phyloP scores from a whole-genome alignment of 176 grass and related monocot genomes.

The Carex myosuroides region DNA sequence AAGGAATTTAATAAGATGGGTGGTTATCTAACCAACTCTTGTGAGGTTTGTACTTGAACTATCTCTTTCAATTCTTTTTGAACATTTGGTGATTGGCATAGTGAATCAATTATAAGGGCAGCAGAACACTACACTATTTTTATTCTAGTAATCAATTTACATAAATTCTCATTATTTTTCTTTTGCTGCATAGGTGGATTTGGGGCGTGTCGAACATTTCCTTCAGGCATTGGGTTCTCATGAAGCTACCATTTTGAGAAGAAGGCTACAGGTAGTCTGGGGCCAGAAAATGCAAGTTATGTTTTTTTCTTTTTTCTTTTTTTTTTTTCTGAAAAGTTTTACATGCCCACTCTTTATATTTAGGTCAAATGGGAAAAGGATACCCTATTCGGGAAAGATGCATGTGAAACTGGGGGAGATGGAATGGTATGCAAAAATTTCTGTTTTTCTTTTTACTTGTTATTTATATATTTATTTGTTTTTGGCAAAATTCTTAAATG shows the following conservation, averaged over 20 bases:
- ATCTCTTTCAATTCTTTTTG: conserved; percentile 13
- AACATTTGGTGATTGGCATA: not conserved
- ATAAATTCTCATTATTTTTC: not conserved
- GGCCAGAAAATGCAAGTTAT: not conserved
- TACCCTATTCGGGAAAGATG: not conserved
- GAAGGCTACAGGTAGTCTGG: conserved; percentile 18
- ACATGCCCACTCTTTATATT: conserved; percentile 2
- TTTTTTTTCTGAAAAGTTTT: not conserved
- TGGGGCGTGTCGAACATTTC: conserved; percentile 35
- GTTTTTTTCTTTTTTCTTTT: not conserved
- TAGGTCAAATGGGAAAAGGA: conserved; percentile 2
- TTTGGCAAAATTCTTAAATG: not conserved
- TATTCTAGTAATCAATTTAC: conserved; percentile 14
- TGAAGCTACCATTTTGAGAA: conserved; percentile 31
- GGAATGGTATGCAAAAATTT: conserved; percentile 2
- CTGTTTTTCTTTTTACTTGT: not conserved
- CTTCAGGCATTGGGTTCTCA: conserved; percentile 30
- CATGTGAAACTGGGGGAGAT: not conserved
- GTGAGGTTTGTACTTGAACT: conserved; percentile 28
- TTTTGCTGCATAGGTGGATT: conserved; percentile 28
- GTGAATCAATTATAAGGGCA: not conserved
- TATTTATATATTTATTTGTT: not conserved
- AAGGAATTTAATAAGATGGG: conserved; percentile 53
- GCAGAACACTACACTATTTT: not conserved
- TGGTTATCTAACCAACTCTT: conserved; percentile 44